Base-by-base conservation (phyloP, 495 filamentous ascomycete species). In the Neurospora cerealis region DNA sequence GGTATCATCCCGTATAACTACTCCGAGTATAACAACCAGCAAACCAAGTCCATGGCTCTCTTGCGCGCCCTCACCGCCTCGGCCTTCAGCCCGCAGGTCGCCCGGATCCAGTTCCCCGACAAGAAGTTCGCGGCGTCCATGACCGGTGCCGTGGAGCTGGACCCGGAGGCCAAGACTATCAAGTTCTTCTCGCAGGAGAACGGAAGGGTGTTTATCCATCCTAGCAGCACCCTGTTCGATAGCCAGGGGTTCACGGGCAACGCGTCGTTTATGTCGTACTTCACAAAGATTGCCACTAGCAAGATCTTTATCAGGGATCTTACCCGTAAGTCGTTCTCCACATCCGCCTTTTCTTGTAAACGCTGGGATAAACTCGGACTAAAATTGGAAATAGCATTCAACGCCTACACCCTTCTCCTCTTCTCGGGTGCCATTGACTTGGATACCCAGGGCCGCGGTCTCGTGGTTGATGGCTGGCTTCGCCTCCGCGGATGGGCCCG, bases 381-480 rank as follows among this genome's bases (percentile, higher is more conserved):
- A 28, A 28, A 28, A 28, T 28, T 28, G 24, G 24, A 28, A 37
- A 73, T 48, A 95, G 92, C 96, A 17, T 96, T 97, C 84, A 97
- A 97, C 78, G 89, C 92, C 2, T 98, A 94, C 80, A 91, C 92
- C 5, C 87, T 97, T 6, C 88, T 99, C 36, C 87, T 99, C n/a
- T 98, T 99, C 82, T 91, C 91, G 10, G 95, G 95, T 9, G 85
- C 89, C 13, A 93, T 98, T 62, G 86, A 87, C 66, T 88, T 99
- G 3, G 96, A 99, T 81, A 97, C 94, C 0, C 86, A 92, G 60
- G 96, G 95, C 3, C 87, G 95, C 9, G 96, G 96, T 5, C 83
- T 99, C 3, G 83, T 98, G 17, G 93, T 99, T 6, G 96, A 98
- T 83, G 94, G 93, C 48, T 98, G 96, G 96, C 81, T 98, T 42